Conservation (phyloP, 768 basidiomycete genomes). For the Hypholoma fasciculare region DNA sequence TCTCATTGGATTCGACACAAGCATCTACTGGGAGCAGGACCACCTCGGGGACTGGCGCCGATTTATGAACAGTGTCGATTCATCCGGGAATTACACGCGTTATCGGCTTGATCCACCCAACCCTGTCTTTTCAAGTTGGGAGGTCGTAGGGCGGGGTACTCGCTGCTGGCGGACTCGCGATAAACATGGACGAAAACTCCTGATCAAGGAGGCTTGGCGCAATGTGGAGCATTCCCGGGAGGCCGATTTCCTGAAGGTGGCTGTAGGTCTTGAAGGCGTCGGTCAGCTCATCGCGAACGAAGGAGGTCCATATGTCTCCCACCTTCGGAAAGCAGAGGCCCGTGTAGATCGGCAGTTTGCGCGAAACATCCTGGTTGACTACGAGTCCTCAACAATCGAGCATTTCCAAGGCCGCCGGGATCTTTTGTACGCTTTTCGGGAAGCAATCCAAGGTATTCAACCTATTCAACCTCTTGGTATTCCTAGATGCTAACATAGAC, state of each 20-base stretch:
- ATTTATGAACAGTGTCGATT: background rate
- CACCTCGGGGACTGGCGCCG: background rate
- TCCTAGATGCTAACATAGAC: background rate
- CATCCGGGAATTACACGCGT: background rate
- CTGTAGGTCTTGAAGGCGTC: slow-evolving; percentile 15
- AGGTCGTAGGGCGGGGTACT: slow-evolving; percentile 21
- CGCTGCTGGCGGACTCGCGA: slow-evolving; percentile 19
- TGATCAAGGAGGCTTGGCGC: slow-evolving; percentile 26
- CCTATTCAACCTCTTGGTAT: background rate
- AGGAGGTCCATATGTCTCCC: slow-evolving; percentile 1
- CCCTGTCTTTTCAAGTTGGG: slow-evolving; percentile 13
- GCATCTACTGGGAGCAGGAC: slow-evolving; percentile 16
- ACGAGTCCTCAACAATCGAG: slow-evolving; percentile 10
- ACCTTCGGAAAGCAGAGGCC: background rate
- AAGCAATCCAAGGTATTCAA: slow-evolving; percentile 17
- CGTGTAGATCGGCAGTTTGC: slow-evolving; percentile 6
- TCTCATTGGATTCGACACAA: slow-evolving; percentile 21
- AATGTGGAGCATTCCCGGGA: slow-evolving; percentile 7
- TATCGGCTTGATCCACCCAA: background rate
- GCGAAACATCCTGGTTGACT: slow-evolving; percentile 13
- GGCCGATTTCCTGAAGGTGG: slow-evolving; percentile 8
- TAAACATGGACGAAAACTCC: background rate
- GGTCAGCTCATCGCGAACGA: slow-evolving; percentile 13
- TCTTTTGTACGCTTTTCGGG: slow-evolving; percentile 15
- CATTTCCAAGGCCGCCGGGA: slow-evolving; percentile 7